Percentiles rank a stretch among this genome's conserved stretches.
Conservation (phyloP, 139 green algal genomes). For the Coelastrella sp. region DNA sequence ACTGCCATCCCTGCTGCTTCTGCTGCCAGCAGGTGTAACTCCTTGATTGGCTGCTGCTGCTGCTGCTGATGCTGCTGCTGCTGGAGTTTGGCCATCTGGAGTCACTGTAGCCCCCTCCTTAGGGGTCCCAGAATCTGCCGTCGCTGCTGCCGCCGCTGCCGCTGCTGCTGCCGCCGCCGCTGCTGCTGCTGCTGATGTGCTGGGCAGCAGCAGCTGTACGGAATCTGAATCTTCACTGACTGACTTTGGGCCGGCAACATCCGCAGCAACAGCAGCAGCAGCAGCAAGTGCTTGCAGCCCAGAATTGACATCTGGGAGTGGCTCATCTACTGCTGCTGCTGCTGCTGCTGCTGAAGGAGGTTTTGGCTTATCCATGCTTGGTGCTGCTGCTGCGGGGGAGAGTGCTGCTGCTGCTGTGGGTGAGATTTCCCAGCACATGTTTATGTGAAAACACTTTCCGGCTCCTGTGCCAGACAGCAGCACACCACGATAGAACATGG, state of each 20-base stretch:
- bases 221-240: not conserved
- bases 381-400: not conserved
- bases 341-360: not conserved
- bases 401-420: not conserved
- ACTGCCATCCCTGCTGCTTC: not conserved
- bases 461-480: not conserved
- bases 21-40: not conserved
- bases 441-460: constrained; percentile 44
- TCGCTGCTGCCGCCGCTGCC: too few species aligned
- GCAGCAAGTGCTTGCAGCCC: constrained; percentile 8
- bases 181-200: not conserved
- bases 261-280: not conserved
- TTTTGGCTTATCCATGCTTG: not conserved
- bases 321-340: constrained; percentile 2
- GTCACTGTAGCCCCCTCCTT: too few species aligned
- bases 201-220: not conserved
- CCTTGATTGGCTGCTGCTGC: not conserved
- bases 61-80: not conserved
- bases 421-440: constrained; percentile 22
- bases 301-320: not conserved
- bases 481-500: too few species aligned
- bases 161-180: too few species aligned
- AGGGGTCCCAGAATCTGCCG: too few species aligned
- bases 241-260: not conserved
- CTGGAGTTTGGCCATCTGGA: not conserved